Conservation (phyloP, 2,329 filamentous ascomycete species). For the Sarocladiaceae sp. region DNA sequence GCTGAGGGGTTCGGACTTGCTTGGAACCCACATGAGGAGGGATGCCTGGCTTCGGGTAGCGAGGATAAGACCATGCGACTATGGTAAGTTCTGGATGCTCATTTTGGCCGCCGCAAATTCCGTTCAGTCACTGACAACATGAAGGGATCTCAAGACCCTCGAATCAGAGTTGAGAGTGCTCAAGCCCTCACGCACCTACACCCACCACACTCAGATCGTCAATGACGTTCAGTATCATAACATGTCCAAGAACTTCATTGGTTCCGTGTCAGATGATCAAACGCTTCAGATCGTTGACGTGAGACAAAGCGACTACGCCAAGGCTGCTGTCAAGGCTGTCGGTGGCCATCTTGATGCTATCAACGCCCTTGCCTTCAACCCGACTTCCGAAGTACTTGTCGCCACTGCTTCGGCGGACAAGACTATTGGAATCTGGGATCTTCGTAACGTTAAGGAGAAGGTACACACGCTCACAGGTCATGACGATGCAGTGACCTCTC, state of each 20-base stretch:
- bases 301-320: conserved; percentile 59
- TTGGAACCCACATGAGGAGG: conserved; percentile 82
- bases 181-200: conserved; percentile 68
- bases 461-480: conserved; percentile 88
- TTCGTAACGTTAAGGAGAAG: conserved; percentile 84
- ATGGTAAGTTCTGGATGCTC: conserved; percentile 64
- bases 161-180: conserved; percentile 63
- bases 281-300: conserved; percentile 88
- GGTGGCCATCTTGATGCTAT: conserved; percentile 85
- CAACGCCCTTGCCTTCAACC: conserved; percentile 94
- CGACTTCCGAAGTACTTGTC: conserved; percentile 79
- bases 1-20: conserved; percentile 86
- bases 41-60: conserved; percentile 81
- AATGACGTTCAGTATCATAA: conserved; percentile 98
- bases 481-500: conserved; percentile 79
- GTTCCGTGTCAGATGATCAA: conserved; percentile 90
- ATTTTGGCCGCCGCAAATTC: too few relatives aligned
- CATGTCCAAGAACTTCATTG: conserved; percentile 75
- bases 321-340: conserved; percentile 61
- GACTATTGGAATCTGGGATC: conserved; percentile 90
- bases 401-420: conserved; percentile 94
- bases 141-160: conserved; percentile 78
- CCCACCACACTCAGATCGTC: conserved; percentile 82
- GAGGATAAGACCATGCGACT: conserved; percentile 88
- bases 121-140: not conserved